Percentiles rank a stretch among this genome's conserved stretches.
Evolutionary conservation across 1,139 yeast species (phyloP).

Genomic region (Maudiozyma humilis): DNA sequence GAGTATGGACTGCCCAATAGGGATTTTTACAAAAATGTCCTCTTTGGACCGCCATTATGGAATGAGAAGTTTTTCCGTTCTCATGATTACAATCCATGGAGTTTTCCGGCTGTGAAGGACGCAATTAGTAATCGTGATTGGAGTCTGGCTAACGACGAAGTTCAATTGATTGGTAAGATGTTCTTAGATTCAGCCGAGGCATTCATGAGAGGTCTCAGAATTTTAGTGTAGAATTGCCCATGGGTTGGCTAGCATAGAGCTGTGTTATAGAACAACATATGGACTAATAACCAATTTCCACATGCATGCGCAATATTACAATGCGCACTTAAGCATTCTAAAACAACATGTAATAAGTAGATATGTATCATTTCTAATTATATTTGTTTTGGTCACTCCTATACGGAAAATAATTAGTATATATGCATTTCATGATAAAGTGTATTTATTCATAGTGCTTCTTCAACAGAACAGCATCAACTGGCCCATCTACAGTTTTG

Average conservation of each 20-base stretch:
- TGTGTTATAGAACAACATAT: too few species aligned
- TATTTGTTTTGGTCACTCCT: not conserved
- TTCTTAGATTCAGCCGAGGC: conserved; percentile 24
- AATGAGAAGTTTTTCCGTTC: conserved; percentile 38
- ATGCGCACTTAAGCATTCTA: not conserved
- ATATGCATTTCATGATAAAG: not conserved
- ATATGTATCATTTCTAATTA: conserved; percentile 1
- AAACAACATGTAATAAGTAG: not conserved
- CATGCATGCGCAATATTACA: too few species aligned
- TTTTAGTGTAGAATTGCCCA: not conserved
- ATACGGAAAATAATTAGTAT: not conserved
- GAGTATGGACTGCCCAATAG: conserved; percentile 45
- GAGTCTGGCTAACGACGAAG: conserved; percentile 46
- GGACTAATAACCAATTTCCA: too few species aligned
- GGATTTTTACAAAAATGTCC: conserved; percentile 57
- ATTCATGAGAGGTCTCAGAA: conserved; percentile 3
- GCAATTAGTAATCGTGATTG: conserved; percentile 37
- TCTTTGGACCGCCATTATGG: conserved; percentile 63
- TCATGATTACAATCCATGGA: conserved; percentile 46
- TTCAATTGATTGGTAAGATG: conserved; percentile 38
- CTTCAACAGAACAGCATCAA: conserved; percentile 39
- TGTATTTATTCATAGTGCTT: conserved; percentile 11
- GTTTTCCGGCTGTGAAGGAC: conserved; percentile 73
- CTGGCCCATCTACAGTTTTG: conserved; percentile 37
- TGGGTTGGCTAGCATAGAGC: not conserved